Base-by-base conservation (phyloP, 805 yeast genomes). In the Isabelozyma rhagii region DNA sequence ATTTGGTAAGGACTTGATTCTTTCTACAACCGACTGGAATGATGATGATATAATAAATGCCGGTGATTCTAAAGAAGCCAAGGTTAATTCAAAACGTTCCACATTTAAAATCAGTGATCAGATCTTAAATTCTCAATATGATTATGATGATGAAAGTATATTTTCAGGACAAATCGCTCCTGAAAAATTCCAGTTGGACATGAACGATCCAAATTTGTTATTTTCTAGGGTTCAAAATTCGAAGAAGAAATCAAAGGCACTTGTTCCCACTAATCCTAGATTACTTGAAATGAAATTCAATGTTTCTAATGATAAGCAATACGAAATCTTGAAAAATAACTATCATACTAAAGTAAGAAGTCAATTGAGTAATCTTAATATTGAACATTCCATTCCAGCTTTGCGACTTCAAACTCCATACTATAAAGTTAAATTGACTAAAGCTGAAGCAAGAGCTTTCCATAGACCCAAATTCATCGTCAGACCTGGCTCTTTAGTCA, bases 381-480 rank as follows among this genome's bases (percentile, higher is more conserved):
- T 94, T 54, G 98, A 94, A 60, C 99, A 94, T 66, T 82, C 97
- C 0, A 77, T 84, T 58, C 96, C 97, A 0, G 97, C 99, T 0
- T 61, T 83, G 27, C 77, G 94, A 45, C 74, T 94, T 45, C 99
- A 94, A 69, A 81, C 91, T 0, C 99, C 99, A 2, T 91, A 82
- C 68, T 94, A 90, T 69, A 89, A 87, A 60, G 97, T 92, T 28
- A 81, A 77, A 52, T 69, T 90, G 36, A 71, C 86, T 5, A 83
- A 83, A 55, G 77, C 78, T 6, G 88, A 87, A 56, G 74, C 86
- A 36, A 78, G 99, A 50, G 77, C 83, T 18, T 88, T 86, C 73
- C 98, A 93, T 61, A 79, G 97, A 54, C 87, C 92, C 0, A 75
- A 75, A 41, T 89, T 94, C 62, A 75, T 75, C 39, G 83, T 89